These are phyloP conservation scores for Candida oleophila DNA, from an alignment of 805 yeast genomes.

Conservation along the genomic window DNA sequence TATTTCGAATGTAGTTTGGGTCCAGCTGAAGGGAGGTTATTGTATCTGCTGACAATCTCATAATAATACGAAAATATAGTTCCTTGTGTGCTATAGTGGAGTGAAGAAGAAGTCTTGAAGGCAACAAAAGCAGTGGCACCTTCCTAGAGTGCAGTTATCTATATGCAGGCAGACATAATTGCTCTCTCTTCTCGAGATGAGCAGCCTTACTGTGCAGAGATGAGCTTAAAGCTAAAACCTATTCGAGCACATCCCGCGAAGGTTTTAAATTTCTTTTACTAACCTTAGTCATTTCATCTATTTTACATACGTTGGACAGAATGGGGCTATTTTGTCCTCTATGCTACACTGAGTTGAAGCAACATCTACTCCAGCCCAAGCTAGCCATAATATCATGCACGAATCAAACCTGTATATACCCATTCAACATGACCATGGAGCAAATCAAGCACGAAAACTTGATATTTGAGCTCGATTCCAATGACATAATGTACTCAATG, in stretches of 20 bases:
- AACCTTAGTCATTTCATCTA: too few species aligned
- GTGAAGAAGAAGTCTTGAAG: background rate
- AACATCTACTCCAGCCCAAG: slow-evolving; percentile 25
- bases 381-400: slow-evolving; percentile 30
- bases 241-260: too few species aligned
- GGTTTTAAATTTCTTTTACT: too few species aligned
- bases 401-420: slow-evolving; percentile 25
- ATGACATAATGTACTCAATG: slow-evolving; percentile 27
- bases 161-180: too few species aligned
- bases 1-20: slow-evolving; percentile 74
- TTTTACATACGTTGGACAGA: too few species aligned
- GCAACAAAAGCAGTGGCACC: background rate
- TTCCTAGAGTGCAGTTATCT: too few species aligned
- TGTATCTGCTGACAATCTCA: slow-evolving; percentile 64
- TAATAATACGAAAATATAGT: too few species aligned
- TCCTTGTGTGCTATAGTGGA: too few species aligned
- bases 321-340: slow-evolving; percentile 22
- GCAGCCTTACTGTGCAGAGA: too few species aligned
- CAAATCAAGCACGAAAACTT: slow-evolving; percentile 25
- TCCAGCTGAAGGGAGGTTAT: slow-evolving; percentile 66
- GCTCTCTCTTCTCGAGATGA: too few species aligned
- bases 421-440: slow-evolving; percentile 29
- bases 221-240: too few species aligned
- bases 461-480: slow-evolving; percentile 18
- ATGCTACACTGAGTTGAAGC: slow-evolving; percentile 22